These are phyloP conservation scores for Alternaria hordeiaustralica DNA, from an alignment of 2,329 filamentous ascomycete species.

Conservation along the genomic window DNA sequence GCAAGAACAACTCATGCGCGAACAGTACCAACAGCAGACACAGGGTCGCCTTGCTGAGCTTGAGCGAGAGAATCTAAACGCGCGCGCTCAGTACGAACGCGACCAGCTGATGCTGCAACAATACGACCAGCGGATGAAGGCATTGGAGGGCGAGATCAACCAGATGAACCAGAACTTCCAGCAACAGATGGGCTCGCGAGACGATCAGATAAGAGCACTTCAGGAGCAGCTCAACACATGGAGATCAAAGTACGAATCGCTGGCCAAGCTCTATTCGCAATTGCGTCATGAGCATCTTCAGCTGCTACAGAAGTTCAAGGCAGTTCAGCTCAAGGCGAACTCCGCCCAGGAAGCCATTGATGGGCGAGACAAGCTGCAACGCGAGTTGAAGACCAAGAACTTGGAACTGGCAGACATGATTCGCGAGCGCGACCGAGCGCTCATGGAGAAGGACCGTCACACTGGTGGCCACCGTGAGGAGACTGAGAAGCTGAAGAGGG, in stretches of 20 bases:
- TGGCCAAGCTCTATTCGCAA: conserved; percentile 97
- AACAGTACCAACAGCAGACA: conserved; percentile 92
- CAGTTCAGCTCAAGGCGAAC: conserved; percentile 92
- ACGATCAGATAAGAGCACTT: conserved; percentile 89
- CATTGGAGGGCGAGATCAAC: conserved; percentile 82
- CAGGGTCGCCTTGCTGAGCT: conserved; percentile 95
- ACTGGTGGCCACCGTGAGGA: conserved; percentile 89
- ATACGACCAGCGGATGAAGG: conserved; percentile 92
- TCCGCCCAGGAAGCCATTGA: conserved; percentile 98
- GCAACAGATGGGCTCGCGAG: conserved; percentile 85
- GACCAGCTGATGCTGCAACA: conserved; percentile 97
- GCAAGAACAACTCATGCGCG: conserved; percentile 85
- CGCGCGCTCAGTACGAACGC: conserved; percentile 93
- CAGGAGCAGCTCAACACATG: conserved; percentile 98
- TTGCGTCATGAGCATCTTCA: conserved; percentile 94
- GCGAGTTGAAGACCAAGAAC: conserved; percentile 99
- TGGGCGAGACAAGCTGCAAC: conserved; percentile 89
- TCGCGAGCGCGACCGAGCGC: conserved; percentile 87
- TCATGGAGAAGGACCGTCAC: conserved; percentile 91
- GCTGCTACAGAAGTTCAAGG: conserved; percentile 93
- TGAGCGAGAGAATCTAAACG: conserved; percentile 92
- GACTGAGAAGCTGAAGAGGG: conserved; percentile 90
- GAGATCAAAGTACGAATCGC: conserved; percentile 93
- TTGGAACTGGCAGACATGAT: conserved; percentile 99
- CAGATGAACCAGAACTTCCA: conserved; percentile 83